A percentile compares a stretch with the other conserved stretches of the same genome.
Conservation (phyloP, 805 yeast species). For the Yarrowia sp. region DNA sequence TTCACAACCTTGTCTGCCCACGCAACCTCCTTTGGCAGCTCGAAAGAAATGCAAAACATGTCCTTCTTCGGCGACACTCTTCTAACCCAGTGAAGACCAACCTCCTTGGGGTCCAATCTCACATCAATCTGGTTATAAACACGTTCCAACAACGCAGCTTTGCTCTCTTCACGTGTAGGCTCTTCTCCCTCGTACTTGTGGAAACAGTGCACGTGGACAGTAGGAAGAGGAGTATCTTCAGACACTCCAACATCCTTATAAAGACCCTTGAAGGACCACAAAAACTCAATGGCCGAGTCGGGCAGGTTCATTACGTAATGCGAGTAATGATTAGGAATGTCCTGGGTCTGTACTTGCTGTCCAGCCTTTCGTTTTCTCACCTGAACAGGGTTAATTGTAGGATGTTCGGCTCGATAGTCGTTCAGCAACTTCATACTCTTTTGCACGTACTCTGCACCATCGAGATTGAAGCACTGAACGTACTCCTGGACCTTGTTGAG, state of each 20-base stretch:
- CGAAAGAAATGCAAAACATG: constrained; percentile 86
- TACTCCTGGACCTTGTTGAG: constrained; percentile 60
- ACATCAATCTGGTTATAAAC: constrained; percentile 48
- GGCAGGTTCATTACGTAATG: constrained; percentile 96
- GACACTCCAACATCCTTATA: constrained; percentile 50
- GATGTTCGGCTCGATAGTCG: constrained; percentile 22
- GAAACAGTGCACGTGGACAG: constrained; percentile 86
- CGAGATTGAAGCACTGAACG: constrained; percentile 66
- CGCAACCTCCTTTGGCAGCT: constrained; percentile 49
- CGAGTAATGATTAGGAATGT: constrained; percentile 52
- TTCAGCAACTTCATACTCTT: constrained; percentile 36
- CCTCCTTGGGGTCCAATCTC: constrained; percentile 46
- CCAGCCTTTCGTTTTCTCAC: constrained; percentile 43
- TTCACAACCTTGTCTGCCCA: constrained; percentile 28
- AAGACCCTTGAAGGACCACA: constrained; percentile 74
- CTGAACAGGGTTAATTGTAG: constrained; percentile 26
- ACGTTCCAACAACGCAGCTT: constrained; percentile 60
- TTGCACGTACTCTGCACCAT: constrained; percentile 79
- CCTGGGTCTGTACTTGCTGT: constrained; percentile 36
- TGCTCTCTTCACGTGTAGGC: constrained; percentile 66
- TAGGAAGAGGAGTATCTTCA: constrained; percentile 49
- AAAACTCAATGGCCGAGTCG: constrained; percentile 81
- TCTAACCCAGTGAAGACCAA: constrained; percentile 79
- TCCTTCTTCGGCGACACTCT: constrained; percentile 96
- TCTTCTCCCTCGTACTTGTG: constrained; percentile 80